Evolutionary conservation across 352 stramenopile genomes (phyloP).

Genomic region (Poterioochromonas sp.): DNA sequence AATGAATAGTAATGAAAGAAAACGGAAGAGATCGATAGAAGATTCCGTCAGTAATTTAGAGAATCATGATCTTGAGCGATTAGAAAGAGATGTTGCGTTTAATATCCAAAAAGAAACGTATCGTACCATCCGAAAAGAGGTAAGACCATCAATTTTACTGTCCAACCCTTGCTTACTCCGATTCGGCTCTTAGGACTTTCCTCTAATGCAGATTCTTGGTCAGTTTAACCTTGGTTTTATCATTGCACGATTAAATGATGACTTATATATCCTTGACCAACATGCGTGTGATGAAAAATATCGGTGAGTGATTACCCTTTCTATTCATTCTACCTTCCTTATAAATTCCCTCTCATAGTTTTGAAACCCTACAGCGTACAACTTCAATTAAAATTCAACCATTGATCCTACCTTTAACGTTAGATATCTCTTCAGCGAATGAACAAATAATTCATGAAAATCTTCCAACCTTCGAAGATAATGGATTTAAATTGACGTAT

Average conservation of each 20-base stretch:
- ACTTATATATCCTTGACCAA: constrained; percentile 98
- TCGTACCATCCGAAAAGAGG: not conserved
- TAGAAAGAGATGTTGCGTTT: too few relatives aligned
- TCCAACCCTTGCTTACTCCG: too few relatives aligned
- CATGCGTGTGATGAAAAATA: constrained; percentile 84
- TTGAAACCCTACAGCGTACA: constrained; percentile 77
- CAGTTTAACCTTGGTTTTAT: constrained; percentile 98
- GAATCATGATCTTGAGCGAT: too few relatives aligned
- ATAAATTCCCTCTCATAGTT: too few relatives aligned
- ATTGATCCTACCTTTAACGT: constrained; percentile 73
- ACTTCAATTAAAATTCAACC: constrained; percentile 87
- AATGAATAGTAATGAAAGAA: too few relatives aligned
- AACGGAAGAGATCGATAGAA: too few relatives aligned
- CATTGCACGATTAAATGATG: constrained; percentile 68
- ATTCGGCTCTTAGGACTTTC: constrained; percentile 85
- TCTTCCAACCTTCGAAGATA: constrained; percentile 79
- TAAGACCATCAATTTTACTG: constrained; percentile 55
- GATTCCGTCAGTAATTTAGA: too few relatives aligned
- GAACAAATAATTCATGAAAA: constrained; percentile 87
- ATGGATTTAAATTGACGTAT: constrained; percentile 71
- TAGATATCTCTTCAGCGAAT: constrained; percentile 81
- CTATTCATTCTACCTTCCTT: too few relatives aligned
- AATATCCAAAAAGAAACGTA: not conserved
- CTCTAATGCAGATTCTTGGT: constrained; percentile 76
- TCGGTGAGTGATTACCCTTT: too few relatives aligned